Percentiles rank a stretch among this genome's conserved stretches.
Conservation (phyloP, 2,329 filamentous ascomycete species). For the Alternaria atra region DNA sequence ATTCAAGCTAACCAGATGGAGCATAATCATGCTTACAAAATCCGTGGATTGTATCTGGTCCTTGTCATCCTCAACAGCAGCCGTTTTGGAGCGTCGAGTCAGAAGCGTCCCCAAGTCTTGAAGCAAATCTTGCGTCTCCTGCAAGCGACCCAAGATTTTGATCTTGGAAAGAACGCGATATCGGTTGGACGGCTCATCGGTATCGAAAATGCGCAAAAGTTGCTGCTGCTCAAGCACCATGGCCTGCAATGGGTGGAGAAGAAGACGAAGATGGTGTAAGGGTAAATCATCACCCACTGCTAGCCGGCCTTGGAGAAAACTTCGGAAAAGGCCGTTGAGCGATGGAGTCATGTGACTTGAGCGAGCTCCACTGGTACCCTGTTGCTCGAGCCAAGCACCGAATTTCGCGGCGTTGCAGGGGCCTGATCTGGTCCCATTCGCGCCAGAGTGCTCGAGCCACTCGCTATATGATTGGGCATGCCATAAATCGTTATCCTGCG, state of each 20-base stretch:
- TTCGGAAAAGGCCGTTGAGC: slow-evolving; percentile 12
- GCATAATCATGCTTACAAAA: slow-evolving; percentile 13
- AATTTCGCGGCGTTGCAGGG: slow-evolving; percentile 2
- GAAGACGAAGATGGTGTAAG: slow-evolving; percentile 11
- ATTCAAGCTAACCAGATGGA: slow-evolving; percentile 19
- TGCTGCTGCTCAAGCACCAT: slow-evolving; percentile 16
- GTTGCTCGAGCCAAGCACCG: slow-evolving; percentile 6
- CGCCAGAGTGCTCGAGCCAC: slow-evolving; percentile 3
- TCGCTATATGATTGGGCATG: slow-evolving; percentile 7
- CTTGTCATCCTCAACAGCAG: background rate
- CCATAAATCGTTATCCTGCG: slow-evolving; percentile 4
- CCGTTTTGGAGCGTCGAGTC: background rate
- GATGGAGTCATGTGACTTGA: slow-evolving; percentile 3
- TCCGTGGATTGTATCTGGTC: background rate
- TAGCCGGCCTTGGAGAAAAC: slow-evolving; percentile 13
- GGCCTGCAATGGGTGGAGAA: slow-evolving; percentile 13
- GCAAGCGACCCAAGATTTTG: slow-evolving; percentile 9
- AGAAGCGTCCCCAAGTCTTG: slow-evolving; percentile 12
- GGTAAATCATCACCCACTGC: slow-evolving; percentile 1
- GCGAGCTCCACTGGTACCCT: background rate
- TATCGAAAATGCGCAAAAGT: slow-evolving; percentile 14
- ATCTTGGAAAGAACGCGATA: slow-evolving; percentile 12
- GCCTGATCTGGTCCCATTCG: background rate
- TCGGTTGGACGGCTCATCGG: slow-evolving; percentile 10
- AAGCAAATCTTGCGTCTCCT: slow-evolving; percentile 13